These are phyloP conservation scores for Scutellaria galericulata DNA, from an alignment of 257 asterid genomes.

Conservation along the genomic window DNA sequence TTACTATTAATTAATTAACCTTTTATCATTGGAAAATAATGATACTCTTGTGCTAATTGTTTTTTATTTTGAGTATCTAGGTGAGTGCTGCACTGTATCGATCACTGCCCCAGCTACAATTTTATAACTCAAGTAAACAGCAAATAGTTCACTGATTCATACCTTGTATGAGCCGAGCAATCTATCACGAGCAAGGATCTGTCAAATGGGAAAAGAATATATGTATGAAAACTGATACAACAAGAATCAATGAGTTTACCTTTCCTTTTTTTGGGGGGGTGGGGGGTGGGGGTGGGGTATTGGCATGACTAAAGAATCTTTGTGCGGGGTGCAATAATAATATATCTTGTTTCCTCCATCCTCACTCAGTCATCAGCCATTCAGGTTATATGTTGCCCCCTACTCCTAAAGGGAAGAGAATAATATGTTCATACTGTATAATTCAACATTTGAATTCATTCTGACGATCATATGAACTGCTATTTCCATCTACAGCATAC, in stretches of 20 bases:
- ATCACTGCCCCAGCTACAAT: neutral
- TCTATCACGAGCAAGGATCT: constrained; percentile 92
- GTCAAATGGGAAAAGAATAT: constrained; percentile 32
- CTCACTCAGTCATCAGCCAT: neutral
- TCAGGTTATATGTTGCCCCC: constrained; percentile 7
- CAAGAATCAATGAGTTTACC: neutral
- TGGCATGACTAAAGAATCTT: constrained; percentile 30
- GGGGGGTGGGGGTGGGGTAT: constrained; percentile 11
- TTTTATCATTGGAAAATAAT: neutral
- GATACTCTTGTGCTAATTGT: neutral
- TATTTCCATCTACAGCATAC: constrained; percentile 25
- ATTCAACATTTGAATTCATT: constrained; percentile 7
- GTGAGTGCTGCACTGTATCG: neutral
- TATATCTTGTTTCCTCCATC: constrained; percentile 12
- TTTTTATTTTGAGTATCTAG: neutral
- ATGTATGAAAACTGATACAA: neutral
- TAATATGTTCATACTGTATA: constrained; percentile 15
- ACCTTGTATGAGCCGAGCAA: constrained; percentile 89
- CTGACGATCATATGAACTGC: neutral
- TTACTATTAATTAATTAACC: neutral
- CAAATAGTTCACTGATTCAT: constrained; percentile 27
- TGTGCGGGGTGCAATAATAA: constrained; percentile 4
- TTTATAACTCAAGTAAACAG: constrained; percentile 19
- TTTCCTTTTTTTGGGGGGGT: neutral
- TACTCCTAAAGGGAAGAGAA: neutral